Conservation (phyloP, 345 rosid species). For the Eucalyptus cloeziana region DNA sequence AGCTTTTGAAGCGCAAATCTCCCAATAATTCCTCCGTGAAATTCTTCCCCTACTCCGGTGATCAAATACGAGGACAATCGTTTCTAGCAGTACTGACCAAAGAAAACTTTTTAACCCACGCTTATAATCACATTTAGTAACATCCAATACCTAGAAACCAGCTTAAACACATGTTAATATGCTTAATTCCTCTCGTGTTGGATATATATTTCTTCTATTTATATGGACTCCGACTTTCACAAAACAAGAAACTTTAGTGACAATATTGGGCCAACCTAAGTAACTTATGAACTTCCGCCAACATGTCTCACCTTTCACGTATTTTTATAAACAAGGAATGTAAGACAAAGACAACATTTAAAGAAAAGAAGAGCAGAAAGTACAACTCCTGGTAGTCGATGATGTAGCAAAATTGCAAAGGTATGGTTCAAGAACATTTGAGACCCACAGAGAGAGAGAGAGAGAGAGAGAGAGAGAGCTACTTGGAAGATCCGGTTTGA, state of each 20-base stretch:
- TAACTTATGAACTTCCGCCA: background rate
- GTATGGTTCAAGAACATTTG: background rate
- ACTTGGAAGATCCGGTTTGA: slow-evolving; percentile 43
- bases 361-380: background rate
- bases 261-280: background rate
- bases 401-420: background rate
- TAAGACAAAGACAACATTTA: background rate
- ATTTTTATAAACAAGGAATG: background rate
- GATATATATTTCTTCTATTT: background rate
- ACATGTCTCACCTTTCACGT: background rate
- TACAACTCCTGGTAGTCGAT: background rate
- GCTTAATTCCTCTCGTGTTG: background rate
- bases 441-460: background rate
- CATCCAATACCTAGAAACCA: background rate
- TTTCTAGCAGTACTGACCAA: background rate
- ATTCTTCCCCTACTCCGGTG: background rate
- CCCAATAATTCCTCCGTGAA: background rate
- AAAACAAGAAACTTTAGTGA: background rate
- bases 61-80: background rate
- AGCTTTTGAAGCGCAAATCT: background rate
- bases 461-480: background rate
- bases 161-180: background rate
- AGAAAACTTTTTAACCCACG: background rate
- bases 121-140: background rate
- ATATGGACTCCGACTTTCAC: background rate